phyloP scores from a whole-genome alignment of 1,139 yeast genomes.

The Candida pseudocylindracea region DNA sequence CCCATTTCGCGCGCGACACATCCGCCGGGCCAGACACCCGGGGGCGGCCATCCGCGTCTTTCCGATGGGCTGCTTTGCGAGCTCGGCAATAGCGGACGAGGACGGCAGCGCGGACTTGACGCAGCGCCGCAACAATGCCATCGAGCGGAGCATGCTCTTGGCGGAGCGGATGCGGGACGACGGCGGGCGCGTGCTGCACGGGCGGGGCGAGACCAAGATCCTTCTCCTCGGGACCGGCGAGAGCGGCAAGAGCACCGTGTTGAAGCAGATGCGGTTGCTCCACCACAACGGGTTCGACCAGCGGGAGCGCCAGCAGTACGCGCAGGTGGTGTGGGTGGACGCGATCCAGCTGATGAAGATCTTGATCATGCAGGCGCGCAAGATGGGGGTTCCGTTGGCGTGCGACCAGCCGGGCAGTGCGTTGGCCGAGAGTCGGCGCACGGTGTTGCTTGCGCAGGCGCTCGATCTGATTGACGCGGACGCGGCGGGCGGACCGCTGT shows the following conservation, averaged over 20 bases:
- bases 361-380: slow-evolving; percentile 50
- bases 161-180: too few species aligned
- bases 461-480: slow-evolving; percentile 17
- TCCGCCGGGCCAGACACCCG: too few species aligned
- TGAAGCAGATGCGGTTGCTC: slow-evolving; percentile 70
- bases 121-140: too few species aligned
- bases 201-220: slow-evolving; percentile 30
- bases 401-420: slow-evolving; percentile 32
- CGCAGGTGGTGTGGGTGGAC: slow-evolving; percentile 91
- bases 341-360: slow-evolving; percentile 77
- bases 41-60: too few species aligned
- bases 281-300: slow-evolving; percentile 75
- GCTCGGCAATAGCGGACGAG: too few species aligned
- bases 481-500: slow-evolving; percentile 46
- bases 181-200: slow-evolving; percentile 5
- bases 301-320: slow-evolving; percentile 60
- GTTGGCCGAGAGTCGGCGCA: slow-evolving; percentile 21
- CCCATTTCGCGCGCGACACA: too few species aligned
- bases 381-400: slow-evolving; percentile 31
- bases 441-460: slow-evolving; percentile 32
- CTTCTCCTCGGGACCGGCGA: slow-evolving; percentile 85
- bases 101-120: too few species aligned
- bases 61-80: too few species aligned
- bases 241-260: slow-evolving; percentile 88
- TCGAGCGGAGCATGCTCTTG: too few species aligned